phyloP scores from a whole-genome alignment of 305 asterid genomes.

The Ajuga reptans region DNA sequence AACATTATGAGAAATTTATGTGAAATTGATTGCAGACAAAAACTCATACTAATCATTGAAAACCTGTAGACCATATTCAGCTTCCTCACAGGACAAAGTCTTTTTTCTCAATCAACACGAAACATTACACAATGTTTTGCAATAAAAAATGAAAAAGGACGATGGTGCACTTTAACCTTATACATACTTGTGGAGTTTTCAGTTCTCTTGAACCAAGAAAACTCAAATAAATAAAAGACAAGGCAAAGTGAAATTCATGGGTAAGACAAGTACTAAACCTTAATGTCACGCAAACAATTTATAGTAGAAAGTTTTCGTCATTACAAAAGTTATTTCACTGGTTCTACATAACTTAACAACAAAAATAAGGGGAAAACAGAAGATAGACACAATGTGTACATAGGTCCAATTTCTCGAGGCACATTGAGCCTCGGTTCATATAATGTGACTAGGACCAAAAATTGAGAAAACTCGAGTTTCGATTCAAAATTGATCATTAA shows the following conservation, averaged over 20 bases:
- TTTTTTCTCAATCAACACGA: not conserved
- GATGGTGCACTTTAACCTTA: not conserved
- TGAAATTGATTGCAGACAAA: no score
- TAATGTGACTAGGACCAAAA: not conserved
- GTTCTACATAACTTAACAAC: not conserved
- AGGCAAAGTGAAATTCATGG: not conserved
- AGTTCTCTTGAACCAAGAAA: not conserved
- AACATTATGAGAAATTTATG: not conserved
- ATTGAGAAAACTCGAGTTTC: not conserved
- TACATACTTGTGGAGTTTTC: not conserved
- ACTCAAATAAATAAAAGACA: not conserved
- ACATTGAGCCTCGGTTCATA: not conserved
- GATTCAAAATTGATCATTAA: not conserved
- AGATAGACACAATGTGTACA: not conserved
- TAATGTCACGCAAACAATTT: not conserved
- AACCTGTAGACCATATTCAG: not conserved
- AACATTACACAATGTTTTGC: not conserved
- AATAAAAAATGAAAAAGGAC: not conserved
- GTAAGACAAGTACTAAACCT: not conserved
- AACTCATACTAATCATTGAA: not conserved
- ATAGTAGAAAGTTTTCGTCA: not conserved
- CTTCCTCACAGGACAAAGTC: not conserved
- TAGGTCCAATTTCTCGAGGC: not conserved
- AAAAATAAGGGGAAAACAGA: not conserved
- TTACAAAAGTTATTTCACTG: not conserved